These are phyloP conservation scores for sorghum (Sorghum bicolor) DNA, from an alignment of 176 grass and related monocot species.

Conservation along the genomic window Sorghum_bicolor_NCBIv3 NC_012879.2:1747001-1747500, in stretches of 20 bases:
- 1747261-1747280: constrained; percentile 70
- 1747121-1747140: constrained; percentile 82
- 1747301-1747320: constrained; percentile 95
- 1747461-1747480: constrained; percentile 56
- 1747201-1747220: constrained; percentile 66
- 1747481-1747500: constrained; percentile 79
- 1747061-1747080: constrained; percentile 71
- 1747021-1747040: constrained; percentile 92
- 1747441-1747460: constrained; percentile 83
- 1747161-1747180: constrained; percentile 93
- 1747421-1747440: constrained; percentile 91
- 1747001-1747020: constrained; percentile 94
- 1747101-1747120: constrained; percentile 94
- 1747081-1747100: constrained; percentile 56
- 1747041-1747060: constrained; percentile 68
- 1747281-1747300: constrained; percentile 99
- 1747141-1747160: constrained; percentile 68
- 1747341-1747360: constrained; percentile 73
- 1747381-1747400: constrained; percentile 95
- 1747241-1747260: constrained; percentile 85
- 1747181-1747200: constrained; percentile 83
- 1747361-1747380: constrained; percentile 69
- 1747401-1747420: constrained; percentile 95
- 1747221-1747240: constrained; percentile 94
- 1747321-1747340: constrained; percentile 62